Conservation (phyloP, 768 basidiomycete genomes). For the Pleurotus ostreatus region DNA sequence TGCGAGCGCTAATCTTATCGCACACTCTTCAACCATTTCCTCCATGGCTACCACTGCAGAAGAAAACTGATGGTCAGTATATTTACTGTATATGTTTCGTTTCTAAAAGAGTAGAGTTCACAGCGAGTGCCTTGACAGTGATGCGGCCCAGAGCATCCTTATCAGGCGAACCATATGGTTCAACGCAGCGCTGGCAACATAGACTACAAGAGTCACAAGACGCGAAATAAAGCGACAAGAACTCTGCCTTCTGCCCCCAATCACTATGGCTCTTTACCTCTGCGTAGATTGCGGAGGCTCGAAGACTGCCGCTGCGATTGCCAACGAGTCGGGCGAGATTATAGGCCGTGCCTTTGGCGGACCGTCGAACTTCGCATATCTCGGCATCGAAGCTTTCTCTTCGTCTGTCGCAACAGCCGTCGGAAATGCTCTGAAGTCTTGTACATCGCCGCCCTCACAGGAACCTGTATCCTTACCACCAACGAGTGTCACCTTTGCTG, state of each 20-base stretch:
- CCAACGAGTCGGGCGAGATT: slow-evolving; percentile 51
- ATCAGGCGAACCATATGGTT: slow-evolving; percentile 7
- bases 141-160: background rate
- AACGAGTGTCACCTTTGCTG: slow-evolving; percentile 41
- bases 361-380: slow-evolving; percentile 84
- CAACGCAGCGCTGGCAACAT: background rate
- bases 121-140: no score
- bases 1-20: no score
- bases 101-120: background rate
- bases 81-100: background rate
- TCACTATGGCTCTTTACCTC: slow-evolving; percentile 59
- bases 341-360: slow-evolving; percentile 67
- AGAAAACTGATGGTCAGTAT: background rate
- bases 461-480: slow-evolving; percentile 35
- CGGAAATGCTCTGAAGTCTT: slow-evolving; percentile 48
- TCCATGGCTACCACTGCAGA: background rate
- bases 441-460: slow-evolving; percentile 30
- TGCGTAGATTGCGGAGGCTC: slow-evolving; percentile 89
- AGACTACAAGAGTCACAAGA: background rate
- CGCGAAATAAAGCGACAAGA: no score
- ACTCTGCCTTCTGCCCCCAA: no score
- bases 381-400: slow-evolving; percentile 59
- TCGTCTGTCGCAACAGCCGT: slow-evolving; percentile 48
- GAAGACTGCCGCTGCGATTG: slow-evolving; percentile 78
- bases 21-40: no score